Percentiles rank a stretch among this genome's conserved stretches.
These are phyloP conservation scores for Cyanidium caldarium DNA, from an alignment of 23 red algal species.

Conservation along the genomic window DNA sequence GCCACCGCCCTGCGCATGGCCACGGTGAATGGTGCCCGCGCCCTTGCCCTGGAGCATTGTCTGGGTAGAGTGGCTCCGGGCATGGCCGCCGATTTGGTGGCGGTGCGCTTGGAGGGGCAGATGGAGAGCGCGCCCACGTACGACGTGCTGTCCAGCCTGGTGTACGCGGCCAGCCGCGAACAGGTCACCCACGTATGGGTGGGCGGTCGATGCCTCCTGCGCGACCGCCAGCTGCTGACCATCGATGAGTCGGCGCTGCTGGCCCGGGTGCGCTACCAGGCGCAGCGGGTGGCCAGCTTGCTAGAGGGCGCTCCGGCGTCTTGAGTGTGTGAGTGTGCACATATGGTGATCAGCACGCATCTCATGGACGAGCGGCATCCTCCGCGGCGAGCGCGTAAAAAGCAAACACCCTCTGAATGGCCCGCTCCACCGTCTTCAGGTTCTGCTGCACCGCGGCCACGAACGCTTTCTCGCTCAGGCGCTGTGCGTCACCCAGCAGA, in stretches of 20 bases:
- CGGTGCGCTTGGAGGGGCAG: slow-evolving; percentile 36
- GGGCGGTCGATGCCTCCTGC: slow-evolving; percentile 40
- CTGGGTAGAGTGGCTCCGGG: slow-evolving; percentile 64
- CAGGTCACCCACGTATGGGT: slow-evolving; percentile 85
- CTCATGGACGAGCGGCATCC: too few relatives aligned
- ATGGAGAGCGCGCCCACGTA: slow-evolving; percentile 53
- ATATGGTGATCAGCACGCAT: too few relatives aligned
- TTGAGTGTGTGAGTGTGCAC: too few relatives aligned
- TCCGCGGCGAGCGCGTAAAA: too few relatives aligned
- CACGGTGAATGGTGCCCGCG: slow-evolving; percentile 62
- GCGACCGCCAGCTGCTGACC: slow-evolving; percentile 20
- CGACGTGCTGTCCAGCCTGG: slow-evolving; percentile 40
- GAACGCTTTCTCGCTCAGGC: slow-evolving; percentile 37
- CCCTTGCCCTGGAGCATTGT: slow-evolving; percentile 39
- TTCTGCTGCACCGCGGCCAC: slow-evolving; percentile 40
- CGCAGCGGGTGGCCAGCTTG: neutral
- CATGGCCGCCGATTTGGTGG: slow-evolving; percentile 65
- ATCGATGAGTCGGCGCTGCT: slow-evolving; percentile 23
- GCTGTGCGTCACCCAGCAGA: slow-evolving; percentile 13
- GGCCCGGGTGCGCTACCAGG: slow-evolving; percentile 6
- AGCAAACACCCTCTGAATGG: slow-evolving; percentile 28
- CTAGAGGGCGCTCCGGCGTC: too few relatives aligned
- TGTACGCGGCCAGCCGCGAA: slow-evolving; percentile 59
- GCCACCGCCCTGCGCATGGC: slow-evolving; percentile 63
- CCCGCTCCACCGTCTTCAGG: slow-evolving; percentile 37